Conservation (phyloP, 371 early-diverging fungal genomes). For the Mucor irregularis region DNA sequence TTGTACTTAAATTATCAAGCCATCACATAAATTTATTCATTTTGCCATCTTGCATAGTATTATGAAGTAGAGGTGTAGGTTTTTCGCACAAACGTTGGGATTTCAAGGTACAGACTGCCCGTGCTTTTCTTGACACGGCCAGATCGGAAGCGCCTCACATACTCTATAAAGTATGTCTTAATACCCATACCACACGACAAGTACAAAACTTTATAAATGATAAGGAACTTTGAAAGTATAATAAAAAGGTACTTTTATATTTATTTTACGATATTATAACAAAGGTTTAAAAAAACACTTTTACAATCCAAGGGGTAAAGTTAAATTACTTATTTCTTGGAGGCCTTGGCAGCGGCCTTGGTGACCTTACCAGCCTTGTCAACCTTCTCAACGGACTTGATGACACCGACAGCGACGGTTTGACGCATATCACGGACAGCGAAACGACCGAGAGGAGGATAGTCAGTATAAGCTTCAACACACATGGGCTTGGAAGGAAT, state of each 20-base stretch:
- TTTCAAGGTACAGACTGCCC: too few relatives aligned
- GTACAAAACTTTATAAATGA: too few relatives aligned
- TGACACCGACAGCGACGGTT: slow-evolving; percentile 91
- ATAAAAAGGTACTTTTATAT: not conserved
- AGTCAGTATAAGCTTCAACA: slow-evolving; percentile 89
- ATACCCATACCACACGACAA: too few relatives aligned
- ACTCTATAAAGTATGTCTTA: too few relatives aligned
- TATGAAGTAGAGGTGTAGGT: too few relatives aligned
- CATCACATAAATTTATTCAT: too few relatives aligned
- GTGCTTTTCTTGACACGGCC: too few relatives aligned
- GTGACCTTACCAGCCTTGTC: slow-evolving; percentile 59
- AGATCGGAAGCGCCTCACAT: too few relatives aligned
- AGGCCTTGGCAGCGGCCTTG: slow-evolving; percentile 61
- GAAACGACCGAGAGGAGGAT: slow-evolving; percentile 94
- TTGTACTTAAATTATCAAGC: too few relatives aligned
- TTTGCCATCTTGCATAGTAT: too few relatives aligned
- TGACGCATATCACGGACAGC: slow-evolving; percentile 96
- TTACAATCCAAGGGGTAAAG: not conserved
- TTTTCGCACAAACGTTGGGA: too few relatives aligned
- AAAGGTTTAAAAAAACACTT: not conserved
- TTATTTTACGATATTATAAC: not conserved
- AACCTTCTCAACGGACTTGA: slow-evolving; percentile 88
- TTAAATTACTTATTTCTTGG: slow-evolving; percentile 64
- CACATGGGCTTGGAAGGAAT: slow-evolving; percentile 93
- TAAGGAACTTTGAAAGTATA: too few relatives aligned